Base-by-base conservation (phyloP, 345 rosid species). In the Ceriops decandra region DNA sequence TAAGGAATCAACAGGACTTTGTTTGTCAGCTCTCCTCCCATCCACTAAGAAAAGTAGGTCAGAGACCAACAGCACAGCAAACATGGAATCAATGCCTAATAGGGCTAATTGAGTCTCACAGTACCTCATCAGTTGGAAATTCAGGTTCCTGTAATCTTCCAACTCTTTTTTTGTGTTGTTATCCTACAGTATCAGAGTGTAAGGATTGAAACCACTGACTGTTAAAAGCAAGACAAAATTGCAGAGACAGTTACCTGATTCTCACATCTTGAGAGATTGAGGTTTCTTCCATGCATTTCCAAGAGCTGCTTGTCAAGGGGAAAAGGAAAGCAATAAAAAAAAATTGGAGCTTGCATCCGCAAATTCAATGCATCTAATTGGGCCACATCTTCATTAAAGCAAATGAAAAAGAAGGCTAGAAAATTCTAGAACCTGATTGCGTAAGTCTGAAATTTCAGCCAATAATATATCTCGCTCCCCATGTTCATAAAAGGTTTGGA, bases 401-500 rank as follows among this genome's bases (percentile, higher is more conserved):
- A 21, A 20, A 32, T 8, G 22, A 70, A 6, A 20, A 74, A 60
- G 24, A 68, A n/a, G 52, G 32, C 52, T 5, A 60, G 52, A 24
- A 59, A 68, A 59, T 69, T 63, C 52, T 38, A 46, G 52, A 80
- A 92, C 98, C 98, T 92, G 93, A 72, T 84, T 80, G 46, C 88
- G 87, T 72, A 92, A 72, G 66, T 81, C 86, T 70, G 93, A 83
- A 74, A 83, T 76, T 86, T 92, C 98, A 68, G 81, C 75, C 51
- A 82, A 75, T 82, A 89, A 69, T 51, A 31, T 75, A 71, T 89
- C 90, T 70, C 93, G 83, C 76, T 92, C 93, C 61, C 92, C 89
- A 38, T 74, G 82, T 82, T 84, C 87, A 80, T 82, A 83, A 70
- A 88, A 84, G 27, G 72, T 82, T 68, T 84, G 92, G 75, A 79